Base-by-base conservation (phyloP, 2,329 filamentous ascomycete species). In the Phialophora verrucosa region DNA sequence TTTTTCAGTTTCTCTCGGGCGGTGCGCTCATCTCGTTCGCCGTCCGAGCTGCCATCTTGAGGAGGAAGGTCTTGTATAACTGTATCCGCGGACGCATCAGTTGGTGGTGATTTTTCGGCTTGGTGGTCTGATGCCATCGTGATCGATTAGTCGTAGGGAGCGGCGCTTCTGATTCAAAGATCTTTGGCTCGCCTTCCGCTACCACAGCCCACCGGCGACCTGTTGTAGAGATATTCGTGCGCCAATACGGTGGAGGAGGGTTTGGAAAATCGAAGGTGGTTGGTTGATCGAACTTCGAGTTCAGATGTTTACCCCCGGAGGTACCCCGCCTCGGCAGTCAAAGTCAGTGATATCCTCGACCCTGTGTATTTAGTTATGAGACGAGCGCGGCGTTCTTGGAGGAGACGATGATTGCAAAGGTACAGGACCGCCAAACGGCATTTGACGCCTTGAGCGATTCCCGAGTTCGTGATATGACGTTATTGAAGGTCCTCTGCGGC, bases 1-100 rank as follows among this genome's bases (percentile, higher is more conserved):
- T 88, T 84, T 75, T 87, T 84, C 62, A 89, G 78, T 76, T 87
- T 85, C 74, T 88, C 83, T 65, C 87, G 80, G 44, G 88, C 84
- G 8, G 85, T 85, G 66, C 82, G 83, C 74, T 88, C 86, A 67
- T 83, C 82, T 79, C 69, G 64, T 44, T 71, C 70, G 29, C 68
- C 68, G 55, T 71, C 69, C n/a, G 69, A 71, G 55, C 68, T 70
- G 14, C 61, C 62, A 23, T 62, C 69, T 35, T 62, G 63, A 42
- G 65, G 63, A 4, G 68, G 50, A 17, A 59, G 61, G 38, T 70
- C 68, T 31, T 60, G 60, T 20, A 69, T 27, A n/a, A 64, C 42
- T 10, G 57, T 63, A 56, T 70, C 63, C 25, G 42, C 42, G 3
- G n/a, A n/a, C 29, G 57, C 54, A 38, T 50, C 17, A 14, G 35